phyloP scores from a whole-genome alignment of 1,284 basidiomycete species.

The Blastosporella zonata region DNA sequence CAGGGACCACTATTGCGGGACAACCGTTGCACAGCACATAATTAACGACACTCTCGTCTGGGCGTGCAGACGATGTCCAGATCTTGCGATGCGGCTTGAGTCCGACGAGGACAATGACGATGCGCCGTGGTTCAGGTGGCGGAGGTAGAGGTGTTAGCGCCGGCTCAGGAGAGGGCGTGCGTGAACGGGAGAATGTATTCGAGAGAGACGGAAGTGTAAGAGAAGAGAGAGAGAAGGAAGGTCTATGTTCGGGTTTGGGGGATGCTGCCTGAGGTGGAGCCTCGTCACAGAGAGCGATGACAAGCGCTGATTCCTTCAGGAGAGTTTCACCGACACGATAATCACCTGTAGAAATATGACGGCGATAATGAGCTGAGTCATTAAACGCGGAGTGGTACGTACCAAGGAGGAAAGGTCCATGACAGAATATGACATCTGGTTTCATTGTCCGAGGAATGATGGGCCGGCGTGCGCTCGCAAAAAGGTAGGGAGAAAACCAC shows the following conservation, averaged over 20 bases:
- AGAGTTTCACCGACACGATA: conserved; percentile 59
- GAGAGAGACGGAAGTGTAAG: conserved; percentile 32
- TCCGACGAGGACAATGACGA: conserved; percentile 54
- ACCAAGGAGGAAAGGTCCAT: conserved; percentile 61
- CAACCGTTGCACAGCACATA: conserved; percentile 62
- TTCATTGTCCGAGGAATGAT: conserved; percentile 60
- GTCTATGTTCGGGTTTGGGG: conserved; percentile 12
- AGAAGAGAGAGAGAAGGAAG: conserved; percentile 18
- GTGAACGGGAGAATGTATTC: conserved; percentile 44
- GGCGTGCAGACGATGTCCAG: conserved; percentile 58
- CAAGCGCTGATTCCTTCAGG: conserved; percentile 49
- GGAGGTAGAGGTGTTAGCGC: conserved; percentile 38
- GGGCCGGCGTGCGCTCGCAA: conserved; percentile 56
- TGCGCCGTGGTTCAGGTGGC: conserved; percentile 46
- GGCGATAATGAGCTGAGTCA: conserved; percentile 7
- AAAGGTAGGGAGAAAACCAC: conserved; percentile 67
- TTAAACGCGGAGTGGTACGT: neutral
- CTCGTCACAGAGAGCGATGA: conserved; percentile 43
- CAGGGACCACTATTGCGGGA: conserved; percentile 57
- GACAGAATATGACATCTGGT: conserved; percentile 65
- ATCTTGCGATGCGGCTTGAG: conserved; percentile 57
- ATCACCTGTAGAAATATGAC: conserved; percentile 39
- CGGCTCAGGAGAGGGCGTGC: conserved; percentile 50
- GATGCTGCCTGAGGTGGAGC: conserved; percentile 19
- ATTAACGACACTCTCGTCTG: conserved; percentile 58